These are phyloP conservation scores for Cardamine resedifolia DNA, from an alignment of 345 rosid species.

Conservation along the genomic window DNA sequence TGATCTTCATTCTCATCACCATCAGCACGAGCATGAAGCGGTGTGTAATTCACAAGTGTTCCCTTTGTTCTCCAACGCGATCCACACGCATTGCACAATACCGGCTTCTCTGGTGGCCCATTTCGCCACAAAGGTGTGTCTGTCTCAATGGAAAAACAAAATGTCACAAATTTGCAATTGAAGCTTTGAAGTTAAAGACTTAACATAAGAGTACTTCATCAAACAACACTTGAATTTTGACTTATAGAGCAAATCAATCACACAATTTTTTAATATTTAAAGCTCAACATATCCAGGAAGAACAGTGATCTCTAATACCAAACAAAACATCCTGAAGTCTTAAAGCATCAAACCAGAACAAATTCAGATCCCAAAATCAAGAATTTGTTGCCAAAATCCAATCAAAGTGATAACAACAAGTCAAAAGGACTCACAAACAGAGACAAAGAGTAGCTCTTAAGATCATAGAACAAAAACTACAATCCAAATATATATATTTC, in stretches of 20 bases:
- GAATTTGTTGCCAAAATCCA: not conserved
- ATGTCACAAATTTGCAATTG: slow-evolving; percentile 7
- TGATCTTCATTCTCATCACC: slow-evolving; percentile 53
- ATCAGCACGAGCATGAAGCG: slow-evolving; percentile 76
- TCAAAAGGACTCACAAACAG: slow-evolving; percentile 19
- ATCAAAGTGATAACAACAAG: slow-evolving; percentile 12
- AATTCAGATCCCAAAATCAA: slow-evolving; percentile 13
- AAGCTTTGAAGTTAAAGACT: not conserved
- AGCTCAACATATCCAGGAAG: not conserved
- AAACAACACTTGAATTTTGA: slow-evolving; percentile 5
- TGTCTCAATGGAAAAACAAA: slow-evolving; percentile 32
- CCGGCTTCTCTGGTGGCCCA: slow-evolving; percentile 99
- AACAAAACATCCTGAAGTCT: slow-evolving; percentile 19
- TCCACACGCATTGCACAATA: slow-evolving; percentile 98
- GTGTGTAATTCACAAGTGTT: slow-evolving; percentile 79
- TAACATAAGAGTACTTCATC: slow-evolving; percentile 4
- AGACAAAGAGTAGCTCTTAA: not conserved
- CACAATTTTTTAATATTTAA: not conserved
- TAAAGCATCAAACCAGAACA: not conserved
- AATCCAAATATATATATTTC: not conserved
- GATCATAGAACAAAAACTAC: slow-evolving; percentile 20
- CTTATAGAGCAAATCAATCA: not conserved
- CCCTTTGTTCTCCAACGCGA: slow-evolving; percentile 95
- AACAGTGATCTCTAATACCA: slow-evolving; percentile 16
- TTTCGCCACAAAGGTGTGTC: slow-evolving; percentile 98